Percentiles rank a stretch among this genome's conserved stretches.
Evolutionary conservation across 805 yeast genomes (phyloP).

Genomic region (Middelhovenomyces tepae): DNA sequence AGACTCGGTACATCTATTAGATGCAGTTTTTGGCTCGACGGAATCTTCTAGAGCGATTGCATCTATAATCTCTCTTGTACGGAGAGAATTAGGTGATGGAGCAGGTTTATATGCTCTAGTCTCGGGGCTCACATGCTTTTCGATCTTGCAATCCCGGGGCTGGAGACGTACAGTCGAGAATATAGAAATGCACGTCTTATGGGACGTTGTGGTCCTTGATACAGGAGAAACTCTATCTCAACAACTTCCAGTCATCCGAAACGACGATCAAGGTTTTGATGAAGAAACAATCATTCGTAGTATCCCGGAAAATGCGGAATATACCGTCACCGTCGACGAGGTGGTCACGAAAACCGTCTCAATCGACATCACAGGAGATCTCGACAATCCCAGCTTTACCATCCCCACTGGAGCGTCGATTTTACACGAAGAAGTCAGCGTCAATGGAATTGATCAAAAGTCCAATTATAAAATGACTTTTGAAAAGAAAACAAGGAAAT

Average conservation of each 20-base stretch:
- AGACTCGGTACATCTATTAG: conserved; percentile 24
- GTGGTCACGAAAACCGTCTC: conserved; percentile 12
- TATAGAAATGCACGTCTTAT: conserved; percentile 19
- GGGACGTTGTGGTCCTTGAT: conserved; percentile 29
- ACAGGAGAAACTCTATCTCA: conserved; percentile 21
- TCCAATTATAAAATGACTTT: conserved; percentile 13
- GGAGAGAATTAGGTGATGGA: conserved; percentile 24
- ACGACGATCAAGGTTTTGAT: conserved; percentile 9
- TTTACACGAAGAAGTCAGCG: conserved; percentile 10
- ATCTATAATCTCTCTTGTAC: conserved; percentile 19
- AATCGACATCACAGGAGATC: conserved; percentile 8
- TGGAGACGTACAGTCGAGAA: conserved; percentile 17
- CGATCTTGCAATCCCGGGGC: conserved; percentile 23
- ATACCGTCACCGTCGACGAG: conserved; percentile 15
- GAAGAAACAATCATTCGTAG: conserved; percentile 12
- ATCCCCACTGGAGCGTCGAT: conserved; percentile 13
- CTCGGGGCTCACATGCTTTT: conserved; percentile 23
- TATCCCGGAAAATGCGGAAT: conserved; percentile 14
- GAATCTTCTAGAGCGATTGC: conserved; percentile 25
- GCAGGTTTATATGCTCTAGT: conserved; percentile 22
- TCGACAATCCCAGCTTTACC: conserved; percentile 4
- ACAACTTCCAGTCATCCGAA: conserved; percentile 10
- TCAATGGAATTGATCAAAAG: conserved; percentile 4
- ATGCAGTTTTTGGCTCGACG: conserved; percentile 26
- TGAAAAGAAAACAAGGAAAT: conserved; percentile 10